Evolutionary conservation across 768 basidiomycete species (phyloP).

Genomic region (Russula foetens): DNA sequence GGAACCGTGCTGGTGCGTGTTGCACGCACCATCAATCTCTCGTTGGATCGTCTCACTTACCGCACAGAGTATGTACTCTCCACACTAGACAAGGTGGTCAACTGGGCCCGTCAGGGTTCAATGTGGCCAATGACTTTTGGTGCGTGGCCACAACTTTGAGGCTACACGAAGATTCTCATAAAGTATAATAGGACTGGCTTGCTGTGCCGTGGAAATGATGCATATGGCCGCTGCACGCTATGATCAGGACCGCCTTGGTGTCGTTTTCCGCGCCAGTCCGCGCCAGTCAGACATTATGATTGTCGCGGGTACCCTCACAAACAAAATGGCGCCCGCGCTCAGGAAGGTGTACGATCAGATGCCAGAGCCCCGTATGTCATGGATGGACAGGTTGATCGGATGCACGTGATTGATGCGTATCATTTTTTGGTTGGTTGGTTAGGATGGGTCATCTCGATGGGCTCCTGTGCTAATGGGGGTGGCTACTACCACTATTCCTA

Average conservation of each 20-base stretch:
- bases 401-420: background rate
- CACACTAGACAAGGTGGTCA: constrained; percentile 91
- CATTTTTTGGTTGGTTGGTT: no score
- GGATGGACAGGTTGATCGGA: background rate
- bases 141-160: constrained; percentile 21
- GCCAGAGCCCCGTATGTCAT: constrained; percentile 82
- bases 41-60: background rate
- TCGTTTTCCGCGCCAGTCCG: constrained; percentile 98
- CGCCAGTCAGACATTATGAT: constrained; percentile 99
- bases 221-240: constrained; percentile 99
- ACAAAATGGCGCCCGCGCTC: constrained; percentile 99
- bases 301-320: constrained; percentile 96
- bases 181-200: constrained; percentile 73
- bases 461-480: constrained; percentile 97
- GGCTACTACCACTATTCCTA: constrained; percentile 99
- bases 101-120: constrained; percentile 95
- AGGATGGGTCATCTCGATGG: constrained; percentile 99
- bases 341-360: constrained; percentile 97
- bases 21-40: background rate
- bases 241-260: constrained; percentile 94
- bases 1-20: constrained; percentile 76
- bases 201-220: constrained; percentile 99
- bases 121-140: constrained; percentile 99
- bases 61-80: constrained; percentile 87
- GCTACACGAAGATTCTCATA: background rate